phyloP scores from a whole-genome alignment of 768 basidiomycete genomes.

The Lactifluus pinguis region DNA sequence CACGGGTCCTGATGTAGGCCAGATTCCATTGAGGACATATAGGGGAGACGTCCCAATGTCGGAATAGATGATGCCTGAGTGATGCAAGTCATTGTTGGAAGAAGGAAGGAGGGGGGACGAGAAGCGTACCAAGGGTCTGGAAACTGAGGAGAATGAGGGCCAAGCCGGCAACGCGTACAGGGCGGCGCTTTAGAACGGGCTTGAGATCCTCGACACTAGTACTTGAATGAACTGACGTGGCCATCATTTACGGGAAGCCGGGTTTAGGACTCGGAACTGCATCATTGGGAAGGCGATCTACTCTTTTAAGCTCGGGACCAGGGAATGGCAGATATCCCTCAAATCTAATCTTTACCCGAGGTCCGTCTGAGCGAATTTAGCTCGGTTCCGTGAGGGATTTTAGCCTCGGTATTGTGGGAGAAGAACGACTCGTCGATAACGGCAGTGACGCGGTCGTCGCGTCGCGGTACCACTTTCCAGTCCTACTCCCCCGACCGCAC shows the following conservation, averaged over 20 bases:
- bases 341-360: not conserved
- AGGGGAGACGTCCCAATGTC: conserved; percentile 52
- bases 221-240: not conserved
- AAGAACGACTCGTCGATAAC: no score
- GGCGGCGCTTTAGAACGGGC: not conserved
- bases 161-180: conserved; percentile 9
- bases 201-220: not conserved
- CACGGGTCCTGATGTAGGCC: conserved; percentile 37
- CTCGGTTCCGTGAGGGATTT: no score
- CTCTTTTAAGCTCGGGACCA: not conserved
- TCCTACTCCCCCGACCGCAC: not conserved
- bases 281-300: not conserved
- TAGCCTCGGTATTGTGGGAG: no score
- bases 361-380: not conserved
- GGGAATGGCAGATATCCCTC: not conserved
- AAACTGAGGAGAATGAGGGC: conserved; percentile 25
- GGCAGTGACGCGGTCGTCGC: no score
- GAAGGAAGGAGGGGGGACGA: not conserved
- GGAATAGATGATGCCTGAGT: conserved; percentile 33
- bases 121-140: conserved; percentile 25
- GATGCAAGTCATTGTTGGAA: not conserved
- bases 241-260: not conserved
- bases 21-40: conserved; percentile 59
- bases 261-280: not conserved
- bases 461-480: not conserved